phyloP scores from a whole-genome alignment of 2,329 filamentous ascomycete species.

The Thermoascus crustaceus region DNA sequence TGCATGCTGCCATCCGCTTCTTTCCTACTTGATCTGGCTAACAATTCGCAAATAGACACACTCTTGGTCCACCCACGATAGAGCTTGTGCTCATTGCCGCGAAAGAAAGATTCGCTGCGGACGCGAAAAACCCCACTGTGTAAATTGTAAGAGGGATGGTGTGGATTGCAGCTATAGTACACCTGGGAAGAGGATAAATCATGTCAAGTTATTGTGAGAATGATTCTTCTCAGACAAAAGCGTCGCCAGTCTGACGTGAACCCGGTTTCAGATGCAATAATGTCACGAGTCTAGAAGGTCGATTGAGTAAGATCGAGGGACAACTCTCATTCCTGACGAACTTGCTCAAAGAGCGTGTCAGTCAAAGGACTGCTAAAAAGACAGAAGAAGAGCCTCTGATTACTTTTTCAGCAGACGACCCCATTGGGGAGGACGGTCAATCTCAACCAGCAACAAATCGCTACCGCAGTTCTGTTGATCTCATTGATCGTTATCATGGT shows the following conservation, averaged over 20 bases:
- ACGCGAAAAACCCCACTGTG: constrained; percentile 10
- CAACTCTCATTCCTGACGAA: constrained; percentile 5
- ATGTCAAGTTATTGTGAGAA: constrained; percentile 9
- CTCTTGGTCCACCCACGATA: constrained; percentile 7
- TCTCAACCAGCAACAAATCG: neutral
- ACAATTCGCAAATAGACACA: constrained; percentile 1
- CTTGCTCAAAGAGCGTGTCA: constrained; percentile 2
- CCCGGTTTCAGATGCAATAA: constrained; percentile 7
- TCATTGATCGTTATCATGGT: constrained; percentile 10
- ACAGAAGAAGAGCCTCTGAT: constrained; percentile 1
- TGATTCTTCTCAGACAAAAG: too few species aligned
- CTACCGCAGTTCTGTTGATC: constrained; percentile 5
- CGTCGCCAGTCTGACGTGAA: neutral
- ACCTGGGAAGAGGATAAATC: constrained; percentile 7
- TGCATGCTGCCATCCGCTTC: too few species aligned
- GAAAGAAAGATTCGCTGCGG: constrained; percentile 13
- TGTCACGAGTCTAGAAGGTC: constrained; percentile 6
- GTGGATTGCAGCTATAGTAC: constrained; percentile 6
- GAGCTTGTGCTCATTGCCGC: constrained; percentile 11
- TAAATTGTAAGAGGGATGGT: constrained; percentile 10
- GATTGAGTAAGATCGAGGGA: constrained; percentile 8
- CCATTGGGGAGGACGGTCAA: neutral
- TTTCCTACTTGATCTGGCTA: too few species aligned
- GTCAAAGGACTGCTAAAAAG: too few species aligned
- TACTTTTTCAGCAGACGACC: neutral